A percentile compares a stretch with the other conserved stretches of the same genome.
These are phyloP conservation scores for Lodderomyces margitis DNA, from an alignment of 1,139 yeast genomes.

Conservation along the genomic window DNA sequence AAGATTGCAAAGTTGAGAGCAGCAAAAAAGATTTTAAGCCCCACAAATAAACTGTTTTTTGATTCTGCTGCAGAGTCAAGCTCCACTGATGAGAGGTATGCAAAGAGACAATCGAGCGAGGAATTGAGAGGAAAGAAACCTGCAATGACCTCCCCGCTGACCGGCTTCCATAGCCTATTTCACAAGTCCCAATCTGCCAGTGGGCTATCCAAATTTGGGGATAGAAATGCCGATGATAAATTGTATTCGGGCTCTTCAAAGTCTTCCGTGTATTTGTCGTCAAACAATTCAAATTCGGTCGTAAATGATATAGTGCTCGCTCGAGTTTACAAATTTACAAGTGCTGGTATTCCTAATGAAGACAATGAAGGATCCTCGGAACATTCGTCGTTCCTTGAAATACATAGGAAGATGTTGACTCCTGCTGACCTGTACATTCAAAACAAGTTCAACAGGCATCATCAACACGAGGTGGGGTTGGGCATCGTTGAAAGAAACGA, in stretches of 20 bases:
- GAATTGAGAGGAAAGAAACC: neutral
- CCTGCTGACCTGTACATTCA: conserved; percentile 43
- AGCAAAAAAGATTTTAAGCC: conserved; percentile 1
- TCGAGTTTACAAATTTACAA: conserved; percentile 37
- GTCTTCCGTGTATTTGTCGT: conserved; percentile 34
- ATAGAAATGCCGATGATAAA: conserved; percentile 9
- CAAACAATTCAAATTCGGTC: conserved; percentile 41
- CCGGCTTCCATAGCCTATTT: conserved; percentile 36
- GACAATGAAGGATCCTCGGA: conserved; percentile 26
- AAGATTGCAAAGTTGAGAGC: conserved; percentile 1
- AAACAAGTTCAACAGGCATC: conserved; percentile 21
- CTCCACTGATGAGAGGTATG: neutral
- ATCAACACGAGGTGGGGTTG: conserved; percentile 23
- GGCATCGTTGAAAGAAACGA: conserved; percentile 17
- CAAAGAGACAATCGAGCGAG: neutral
- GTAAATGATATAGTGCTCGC: conserved; percentile 38
- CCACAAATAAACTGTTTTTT: neutral
- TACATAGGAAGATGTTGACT: conserved; percentile 36
- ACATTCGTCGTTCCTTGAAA: conserved; percentile 28
- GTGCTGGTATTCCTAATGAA: conserved; percentile 28
- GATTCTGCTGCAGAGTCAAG: neutral
- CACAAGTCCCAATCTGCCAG: conserved; percentile 26
- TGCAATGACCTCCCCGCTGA: conserved; percentile 31
- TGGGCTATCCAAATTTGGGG: conserved; percentile 14
- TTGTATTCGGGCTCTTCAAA: conserved; percentile 16